Percentiles rank a stretch among this genome's conserved stretches.
Conservation (phyloP, 2,329 filamentous ascomycete genomes). For the Didymella exigua region DNA sequence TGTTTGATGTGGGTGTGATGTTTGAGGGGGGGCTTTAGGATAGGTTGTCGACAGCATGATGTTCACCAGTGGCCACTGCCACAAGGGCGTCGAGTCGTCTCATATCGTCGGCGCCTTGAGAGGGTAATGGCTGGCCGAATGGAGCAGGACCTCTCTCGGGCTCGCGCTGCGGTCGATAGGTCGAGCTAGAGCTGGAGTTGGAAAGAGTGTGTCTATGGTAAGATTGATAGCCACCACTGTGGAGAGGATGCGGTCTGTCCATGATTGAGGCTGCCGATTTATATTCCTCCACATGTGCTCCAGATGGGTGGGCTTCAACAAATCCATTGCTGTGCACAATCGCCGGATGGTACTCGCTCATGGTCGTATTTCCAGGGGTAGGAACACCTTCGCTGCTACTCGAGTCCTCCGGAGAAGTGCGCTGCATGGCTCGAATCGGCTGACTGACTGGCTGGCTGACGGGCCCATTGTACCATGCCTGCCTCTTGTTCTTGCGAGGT, state of each 20-base stretch:
- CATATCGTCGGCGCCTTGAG: constrained; percentile 56
- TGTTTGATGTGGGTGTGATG: constrained; percentile 16
- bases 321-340: constrained; percentile 59
- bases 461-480: constrained; percentile 73
- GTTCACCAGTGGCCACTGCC: constrained; percentile 67
- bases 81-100: constrained; percentile 66
- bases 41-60: constrained; percentile 43
- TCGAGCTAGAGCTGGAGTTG: constrained; percentile 26
- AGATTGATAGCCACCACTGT: constrained; percentile 36
- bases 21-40: constrained; percentile 14
- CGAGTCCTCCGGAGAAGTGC: constrained; percentile 62
- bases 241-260: constrained; percentile 44
- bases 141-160: constrained; percentile 36
- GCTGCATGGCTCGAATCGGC: constrained; percentile 45
- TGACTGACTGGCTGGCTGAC: constrained; percentile 31
- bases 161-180: constrained; percentile 40
- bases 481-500: constrained; percentile 66
- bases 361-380: constrained; percentile 57
- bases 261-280: constrained; percentile 47
- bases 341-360: constrained; percentile 58
- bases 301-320: constrained; percentile 52
- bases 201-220: constrained; percentile 40
- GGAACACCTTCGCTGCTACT: constrained; percentile 62
- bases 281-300: constrained; percentile 48
- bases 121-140: constrained; percentile 43